Base-by-base conservation (phyloP, 345 rosid genomes). In the Noccaea bulbosa region DNA sequence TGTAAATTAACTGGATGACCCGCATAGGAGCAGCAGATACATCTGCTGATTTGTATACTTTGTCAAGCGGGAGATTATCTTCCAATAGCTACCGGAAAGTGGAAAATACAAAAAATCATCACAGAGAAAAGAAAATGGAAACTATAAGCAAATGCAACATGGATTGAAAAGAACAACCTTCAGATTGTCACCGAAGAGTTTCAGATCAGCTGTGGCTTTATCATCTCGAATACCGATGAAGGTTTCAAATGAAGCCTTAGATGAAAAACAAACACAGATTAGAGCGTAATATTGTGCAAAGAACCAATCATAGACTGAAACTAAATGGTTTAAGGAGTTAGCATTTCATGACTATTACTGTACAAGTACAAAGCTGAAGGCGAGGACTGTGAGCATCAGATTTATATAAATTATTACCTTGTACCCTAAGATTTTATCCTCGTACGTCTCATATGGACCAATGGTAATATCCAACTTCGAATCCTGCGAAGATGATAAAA, bases 401-500 rank as follows among this genome's bases (percentile, higher is more conserved):
- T 27, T 41, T 30, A n/a, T 39, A 24, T 3, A 56, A 58, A 61
- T 38, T n/a, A 35, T 74, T 81, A 93, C 98, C 97, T 93, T 93
- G 81, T 87, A 93, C 20, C 97, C 91, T 79, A 93, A 93, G 38
- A 89, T 73, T 57, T 85, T 56, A 78, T 93, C 98, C 73, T 88
- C 97, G 46, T 93, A 93, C n/a, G 98, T 93, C 83, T 91, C 96
- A 53, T 93, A 93, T 32, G 98, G 97, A 74, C 98, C 98, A 63
- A 93, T 86, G 62, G 98, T 93, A 52, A 91, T 83, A 74, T 93
- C 97, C 84, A 93, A 78, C 78, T 87, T 79, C 56, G 97, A 91
- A 79, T 93, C 91, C 98, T 93, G 74, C 61, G 72, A 76, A 50
- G 62, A 66, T 47, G 47, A 57, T 38, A 3, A 41, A 35, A 45